A percentile compares a stretch with the other conserved stretches of the same genome.
phyloP scores from a whole-genome alignment of 2,329 filamentous ascomycete genomes.

The Phoma herbarum region DNA sequence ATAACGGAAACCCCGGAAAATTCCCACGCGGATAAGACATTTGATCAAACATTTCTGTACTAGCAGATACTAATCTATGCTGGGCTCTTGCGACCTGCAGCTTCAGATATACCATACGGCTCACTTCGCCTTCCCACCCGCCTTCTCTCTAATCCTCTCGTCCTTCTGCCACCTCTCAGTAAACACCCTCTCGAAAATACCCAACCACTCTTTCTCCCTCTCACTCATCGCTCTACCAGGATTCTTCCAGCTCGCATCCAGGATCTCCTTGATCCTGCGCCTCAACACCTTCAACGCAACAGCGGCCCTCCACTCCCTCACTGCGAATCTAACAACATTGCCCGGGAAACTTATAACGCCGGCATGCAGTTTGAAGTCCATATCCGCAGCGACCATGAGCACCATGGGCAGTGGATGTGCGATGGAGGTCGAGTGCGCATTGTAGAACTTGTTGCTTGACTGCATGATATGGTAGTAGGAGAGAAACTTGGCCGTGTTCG shows the following conservation, averaged over 20 bases:
- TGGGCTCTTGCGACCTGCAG: too few relatives aligned
- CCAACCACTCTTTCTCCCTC: constrained; percentile 55
- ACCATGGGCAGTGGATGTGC: constrained; percentile 76
- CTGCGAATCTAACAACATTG: constrained; percentile 82
- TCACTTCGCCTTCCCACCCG: constrained; percentile 41
- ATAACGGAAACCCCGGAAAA: too few relatives aligned
- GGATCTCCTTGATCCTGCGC: constrained; percentile 75
- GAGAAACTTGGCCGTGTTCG: constrained; percentile 73
- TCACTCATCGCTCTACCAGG: constrained; percentile 52
- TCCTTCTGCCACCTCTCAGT: constrained; percentile 44
- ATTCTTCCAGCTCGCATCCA: constrained; percentile 73
- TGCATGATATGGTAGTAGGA: constrained; percentile 99
- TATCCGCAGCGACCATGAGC: constrained; percentile 81
- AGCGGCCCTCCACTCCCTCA: constrained; percentile 89
- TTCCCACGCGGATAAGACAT: too few relatives aligned
- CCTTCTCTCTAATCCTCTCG: constrained; percentile 43
- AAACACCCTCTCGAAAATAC: constrained; percentile 44
- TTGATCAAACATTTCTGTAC: neutral
- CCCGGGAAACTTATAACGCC: constrained; percentile 88
- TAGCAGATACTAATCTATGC: too few relatives aligned
- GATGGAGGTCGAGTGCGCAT: constrained; percentile 76
- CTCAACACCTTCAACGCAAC: constrained; percentile 87
- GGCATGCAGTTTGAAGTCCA: constrained; percentile 88
- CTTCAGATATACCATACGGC: neutral
- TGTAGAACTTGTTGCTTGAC: constrained; percentile 80